Evolutionary conservation across 805 yeast genomes (phyloP), one percentile per base, ranked within the genome.

Genomic region (Wickerhamiella galacta): DNA sequence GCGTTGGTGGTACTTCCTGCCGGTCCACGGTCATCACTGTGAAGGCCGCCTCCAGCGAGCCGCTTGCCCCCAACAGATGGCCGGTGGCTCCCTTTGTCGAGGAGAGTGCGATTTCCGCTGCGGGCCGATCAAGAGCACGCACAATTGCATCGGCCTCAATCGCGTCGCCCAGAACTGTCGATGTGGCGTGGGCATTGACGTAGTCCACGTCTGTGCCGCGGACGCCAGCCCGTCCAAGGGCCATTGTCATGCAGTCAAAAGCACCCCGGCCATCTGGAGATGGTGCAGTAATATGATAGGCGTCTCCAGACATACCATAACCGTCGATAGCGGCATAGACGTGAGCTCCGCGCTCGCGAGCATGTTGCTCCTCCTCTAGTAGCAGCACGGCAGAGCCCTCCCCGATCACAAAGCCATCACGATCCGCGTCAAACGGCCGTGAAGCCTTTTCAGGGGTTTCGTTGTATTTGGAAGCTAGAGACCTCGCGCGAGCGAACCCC

Each of bases 101-200:
- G 1, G 90, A 72, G 1, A 90, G 70, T 27, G 47, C 35, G 22
- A 54, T 33, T 2, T 43, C 44, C 10, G 23, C 10, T 4, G 43
- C 56, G 3, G 53, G 45, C 3, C 54, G 46, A 1, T 48, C 55
- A 34, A 81, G 69, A 3, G 64, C 52, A 6, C 47, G 30, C 30
- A 59, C 52, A 32, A 90, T 73, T 3, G 96, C 96, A 27, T 51
- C 50, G 46, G 77, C 72, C 49, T 90, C 99, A 1, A 94, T 90
- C 14, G 71, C 57, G 48, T 90, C 99, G 4, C 99, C 99, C 3
- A 85, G 56, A 5, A 61, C 58, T 0, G 99, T 90, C 0, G 94
- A 80, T 0, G 99, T 90, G 0, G 99, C 98, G 54, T 90, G 99
- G 2, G 98, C 95, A 54, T 92, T 90, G 30, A 90, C 63, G 48